These are phyloP conservation scores for Aspergillus eucalypticola DNA, from an alignment of 2,329 filamentous ascomycete genomes.

Conservation along the genomic window DNA sequence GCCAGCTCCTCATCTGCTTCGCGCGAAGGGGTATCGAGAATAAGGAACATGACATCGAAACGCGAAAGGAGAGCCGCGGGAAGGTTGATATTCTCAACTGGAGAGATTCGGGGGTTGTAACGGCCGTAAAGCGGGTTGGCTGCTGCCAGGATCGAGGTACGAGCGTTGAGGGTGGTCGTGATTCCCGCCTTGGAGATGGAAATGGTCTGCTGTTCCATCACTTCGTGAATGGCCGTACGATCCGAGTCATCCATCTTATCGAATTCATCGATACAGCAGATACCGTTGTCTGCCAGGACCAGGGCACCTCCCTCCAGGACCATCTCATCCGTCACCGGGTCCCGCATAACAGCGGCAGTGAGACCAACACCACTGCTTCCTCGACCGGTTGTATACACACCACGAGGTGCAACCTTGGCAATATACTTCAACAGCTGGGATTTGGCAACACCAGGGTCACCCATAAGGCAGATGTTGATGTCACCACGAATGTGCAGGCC, in stretches of 20 bases:
- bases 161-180: slow-evolving; percentile 92
- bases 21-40: slow-evolving; percentile 88
- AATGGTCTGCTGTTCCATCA: slow-evolving; percentile 86
- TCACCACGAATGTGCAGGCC: slow-evolving; percentile 99
- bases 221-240: slow-evolving; percentile 79
- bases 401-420: slow-evolving; percentile 92
- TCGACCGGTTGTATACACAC: slow-evolving; percentile 80
- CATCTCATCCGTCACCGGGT: slow-evolving; percentile 77
- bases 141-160: slow-evolving; percentile 91
- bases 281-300: slow-evolving; percentile 76
- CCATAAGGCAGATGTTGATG: slow-evolving; percentile 98
- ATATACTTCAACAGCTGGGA: slow-evolving; percentile 98
- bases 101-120: slow-evolving; percentile 96
- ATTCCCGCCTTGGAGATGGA: slow-evolving; percentile 90
- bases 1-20: slow-evolving; percentile 92
- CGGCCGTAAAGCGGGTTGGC: slow-evolving; percentile 97
- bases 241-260: slow-evolving; percentile 83
- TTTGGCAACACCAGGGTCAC: slow-evolving; percentile 98
- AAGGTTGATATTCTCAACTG: slow-evolving; percentile 98
- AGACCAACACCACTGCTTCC: slow-evolving; percentile 79
- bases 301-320: slow-evolving; percentile 78
- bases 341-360: slow-evolving; percentile 77
- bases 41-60: slow-evolving; percentile 95
- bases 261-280: slow-evolving; percentile 83
- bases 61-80: slow-evolving; percentile 94